Conservation (phyloP, 2,329 filamentous ascomycete species). For the Magnaporthiopsis incrustans region DNA sequence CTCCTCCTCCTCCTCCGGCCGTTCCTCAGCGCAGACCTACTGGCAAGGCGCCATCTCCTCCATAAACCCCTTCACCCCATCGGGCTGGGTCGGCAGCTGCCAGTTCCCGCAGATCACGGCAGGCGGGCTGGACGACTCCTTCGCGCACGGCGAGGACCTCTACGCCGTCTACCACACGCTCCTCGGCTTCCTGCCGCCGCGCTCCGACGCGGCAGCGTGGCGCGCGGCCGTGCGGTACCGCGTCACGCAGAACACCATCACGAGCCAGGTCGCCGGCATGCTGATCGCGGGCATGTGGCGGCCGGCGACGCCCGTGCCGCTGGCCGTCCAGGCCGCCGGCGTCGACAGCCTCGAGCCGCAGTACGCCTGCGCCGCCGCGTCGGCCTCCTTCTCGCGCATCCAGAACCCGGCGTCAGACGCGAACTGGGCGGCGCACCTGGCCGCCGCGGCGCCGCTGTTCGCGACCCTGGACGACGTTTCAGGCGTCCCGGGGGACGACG, state of each 20-base stretch:
- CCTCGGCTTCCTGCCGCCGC: slow-evolving; percentile 56
- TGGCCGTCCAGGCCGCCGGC: slow-evolving; percentile 43
- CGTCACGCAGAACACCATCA: slow-evolving; percentile 77
- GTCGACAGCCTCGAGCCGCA: slow-evolving; percentile 68
- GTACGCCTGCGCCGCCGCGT: slow-evolving; percentile 55
- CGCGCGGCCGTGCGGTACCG: slow-evolving; percentile 48
- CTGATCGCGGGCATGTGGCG: slow-evolving; percentile 63
- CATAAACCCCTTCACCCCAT: slow-evolving; percentile 57
- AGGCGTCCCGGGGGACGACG: slow-evolving; percentile 47
- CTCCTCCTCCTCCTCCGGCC: slow-evolving; percentile 7
- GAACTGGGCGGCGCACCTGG: slow-evolving; percentile 58
- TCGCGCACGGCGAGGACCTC: slow-evolving; percentile 68
- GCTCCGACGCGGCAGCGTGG: slow-evolving; percentile 29
- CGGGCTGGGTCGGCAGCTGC: slow-evolving; percentile 65
- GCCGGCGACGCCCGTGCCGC: slow-evolving; percentile 20
- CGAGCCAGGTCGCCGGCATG: slow-evolving; percentile 71
- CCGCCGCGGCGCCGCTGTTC: slow-evolving; percentile 46
- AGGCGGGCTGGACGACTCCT: slow-evolving; percentile 64
- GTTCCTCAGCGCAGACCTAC: slow-evolving; percentile 34
- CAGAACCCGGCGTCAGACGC: slow-evolving; percentile 27
- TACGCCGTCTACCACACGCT: slow-evolving; percentile 68
- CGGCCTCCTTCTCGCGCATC: slow-evolving; percentile 11
- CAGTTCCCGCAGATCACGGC: slow-evolving; percentile 76
- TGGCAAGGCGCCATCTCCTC: slow-evolving; percentile 56
- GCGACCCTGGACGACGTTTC: slow-evolving; percentile 57